These are phyloP conservation scores for Coemansia sp. DNA, from an alignment of 192 early-diverging fungal genomes.

Conservation along the genomic window DNA sequence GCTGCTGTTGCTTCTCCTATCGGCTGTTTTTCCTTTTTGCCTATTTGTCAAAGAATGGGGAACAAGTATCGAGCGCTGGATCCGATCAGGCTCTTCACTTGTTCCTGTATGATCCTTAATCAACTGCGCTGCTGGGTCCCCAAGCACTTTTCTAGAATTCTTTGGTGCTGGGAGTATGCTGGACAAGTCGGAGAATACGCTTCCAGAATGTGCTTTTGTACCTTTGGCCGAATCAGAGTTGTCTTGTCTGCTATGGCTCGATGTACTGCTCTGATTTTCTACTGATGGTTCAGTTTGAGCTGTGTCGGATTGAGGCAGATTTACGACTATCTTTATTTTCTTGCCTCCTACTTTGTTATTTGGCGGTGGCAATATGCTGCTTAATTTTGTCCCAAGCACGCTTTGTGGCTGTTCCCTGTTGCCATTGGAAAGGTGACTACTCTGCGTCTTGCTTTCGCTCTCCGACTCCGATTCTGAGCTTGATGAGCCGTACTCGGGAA, in stretches of 20 bases:
- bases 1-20: neutral
- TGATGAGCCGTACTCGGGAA: conserved; percentile 40
- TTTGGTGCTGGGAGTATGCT: conserved; percentile 48
- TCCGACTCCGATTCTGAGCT: conserved; percentile 27
- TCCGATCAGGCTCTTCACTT: neutral
- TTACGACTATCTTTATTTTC: conserved; percentile 30
- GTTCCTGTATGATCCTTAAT: neutral
- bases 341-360: conserved; percentile 13
- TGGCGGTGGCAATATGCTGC: conserved; percentile 38
- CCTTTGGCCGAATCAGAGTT: neutral
- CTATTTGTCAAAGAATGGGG: conserved; percentile 44
- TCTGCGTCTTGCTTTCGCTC: neutral
- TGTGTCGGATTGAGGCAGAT: conserved; percentile 14
- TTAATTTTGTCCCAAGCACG: conserved; percentile 21
- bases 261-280: neutral
- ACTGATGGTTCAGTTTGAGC: neutral
- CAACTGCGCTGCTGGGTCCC: neutral
- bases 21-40: conserved; percentile 12
- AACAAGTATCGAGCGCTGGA: conserved; percentile 14
- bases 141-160: conserved; percentile 8
- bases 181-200: conserved; percentile 41
- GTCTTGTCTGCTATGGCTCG: neutral
- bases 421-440: neutral
- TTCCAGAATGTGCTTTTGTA: neutral
- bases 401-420: neutral